A percentile compares a stretch with the other conserved stretches of the same genome.
phyloP scores from a whole-genome alignment of 2,329 filamentous ascomycete species.

The Pseudogymnoascus destructans region DNA sequence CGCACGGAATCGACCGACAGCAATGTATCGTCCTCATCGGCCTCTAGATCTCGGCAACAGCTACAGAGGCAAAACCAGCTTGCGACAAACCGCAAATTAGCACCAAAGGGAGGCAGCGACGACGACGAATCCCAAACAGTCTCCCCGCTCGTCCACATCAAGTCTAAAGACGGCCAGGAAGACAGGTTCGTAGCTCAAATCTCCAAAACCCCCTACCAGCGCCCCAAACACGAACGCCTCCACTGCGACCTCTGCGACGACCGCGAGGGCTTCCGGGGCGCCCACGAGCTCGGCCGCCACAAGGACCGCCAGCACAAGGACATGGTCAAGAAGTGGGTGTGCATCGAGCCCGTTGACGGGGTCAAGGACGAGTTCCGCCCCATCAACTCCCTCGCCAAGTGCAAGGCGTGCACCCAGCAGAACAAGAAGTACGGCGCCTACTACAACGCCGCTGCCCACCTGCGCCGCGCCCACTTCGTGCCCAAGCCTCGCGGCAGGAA shows the following conservation, averaged over 20 bases:
- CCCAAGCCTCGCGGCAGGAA: slow-evolving; percentile 39
- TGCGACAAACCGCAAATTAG: slow-evolving; percentile 21
- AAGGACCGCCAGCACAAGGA: slow-evolving; percentile 50
- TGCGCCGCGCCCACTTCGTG: slow-evolving; percentile 80
- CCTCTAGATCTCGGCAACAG: slow-evolving; percentile 24
- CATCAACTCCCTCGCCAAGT: slow-evolving; percentile 57
- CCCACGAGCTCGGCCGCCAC: slow-evolving; percentile 70
- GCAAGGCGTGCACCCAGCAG: slow-evolving; percentile 64
- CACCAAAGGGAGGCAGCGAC: slow-evolving; percentile 23
- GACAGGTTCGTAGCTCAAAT: slow-evolving; percentile 22
- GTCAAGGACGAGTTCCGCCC: slow-evolving; percentile 34
- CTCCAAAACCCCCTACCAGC: slow-evolving; percentile 25
- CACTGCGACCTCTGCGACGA: slow-evolving; percentile 69
- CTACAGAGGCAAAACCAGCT: slow-evolving; percentile 22
- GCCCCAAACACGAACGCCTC: slow-evolving; percentile 40
- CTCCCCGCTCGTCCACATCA: slow-evolving; percentile 14
- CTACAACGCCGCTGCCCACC: slow-evolving; percentile 88
- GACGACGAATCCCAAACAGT: slow-evolving; percentile 11
- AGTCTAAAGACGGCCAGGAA: slow-evolving; percentile 24
- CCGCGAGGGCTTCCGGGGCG: slow-evolving; percentile 78
- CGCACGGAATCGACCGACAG: slow-evolving; percentile 25
- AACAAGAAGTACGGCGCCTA: slow-evolving; percentile 89
- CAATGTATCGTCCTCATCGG: slow-evolving; percentile 22
- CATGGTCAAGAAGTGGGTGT: slow-evolving; percentile 43
- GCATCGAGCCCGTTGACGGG: slow-evolving; percentile 38